Evolutionary conservation across 495 filamentous ascomycete genomes (phyloP), one percentile per base, ranked within the genome.

Genomic region (Echria macrotheca): DNA sequence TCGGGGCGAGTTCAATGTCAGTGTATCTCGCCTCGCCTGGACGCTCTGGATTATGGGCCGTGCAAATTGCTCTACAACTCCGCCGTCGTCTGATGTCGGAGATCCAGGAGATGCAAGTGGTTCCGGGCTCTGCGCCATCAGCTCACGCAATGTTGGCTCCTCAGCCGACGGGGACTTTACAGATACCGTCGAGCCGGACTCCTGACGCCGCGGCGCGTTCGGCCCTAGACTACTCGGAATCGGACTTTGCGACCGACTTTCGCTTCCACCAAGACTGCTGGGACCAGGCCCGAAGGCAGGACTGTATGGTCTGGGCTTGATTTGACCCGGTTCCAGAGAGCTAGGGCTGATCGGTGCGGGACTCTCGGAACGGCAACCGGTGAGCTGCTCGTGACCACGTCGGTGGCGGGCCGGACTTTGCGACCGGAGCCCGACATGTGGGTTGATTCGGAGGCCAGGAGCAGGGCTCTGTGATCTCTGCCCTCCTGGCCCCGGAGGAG

Each of bases 1-100:
- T 11, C 62, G 55, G 7, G 64, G 56, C 0, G 58, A 48, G 41
- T 51, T 56, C 4, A 67, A 52, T 3, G 65, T 61, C 15, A 70
- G 32, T 1, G 71, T 74, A 31, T 76, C 69, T 22, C 73, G 67
- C 50, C 63, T 68, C 5, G 70, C 71, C 18, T 43, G 35, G 11
- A 76, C 67, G 25, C 65, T 68, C 18, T 58, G 65, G 21, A 76
- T 70, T 2, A 73, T 44, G 11, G 72, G 69, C 19, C 53, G 52
- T 0, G 49, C 42, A 24, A 53, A 56, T 25, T 63, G 54, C 26
- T 60, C 63, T 8, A 58, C 54, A 10, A 56, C 50, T 15, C 45
- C 54, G 15, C 56, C 52, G 37, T 59, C 53, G 25, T 62, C 14
- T 4, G 54, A 57, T 18, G 46, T 35, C 12, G 21, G 21, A 6